These are phyloP conservation scores for Pulveroboletus frians DNA, from an alignment of 768 basidiomycete species.

Conservation along the genomic window DNA sequence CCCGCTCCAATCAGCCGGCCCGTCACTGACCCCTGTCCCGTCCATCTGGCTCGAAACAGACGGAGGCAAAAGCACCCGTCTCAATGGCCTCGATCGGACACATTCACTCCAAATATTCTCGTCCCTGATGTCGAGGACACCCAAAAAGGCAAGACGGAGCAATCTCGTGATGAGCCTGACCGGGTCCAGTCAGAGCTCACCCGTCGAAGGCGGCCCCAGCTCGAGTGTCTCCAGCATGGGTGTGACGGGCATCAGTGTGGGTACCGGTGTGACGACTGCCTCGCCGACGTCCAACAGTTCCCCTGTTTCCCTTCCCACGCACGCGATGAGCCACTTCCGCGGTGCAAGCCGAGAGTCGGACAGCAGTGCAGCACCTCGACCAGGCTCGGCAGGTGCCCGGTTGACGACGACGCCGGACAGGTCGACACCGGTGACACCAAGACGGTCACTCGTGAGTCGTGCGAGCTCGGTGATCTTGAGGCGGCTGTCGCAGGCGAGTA, in stretches of 20 bases:
- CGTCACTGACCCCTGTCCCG: constrained; percentile 31
- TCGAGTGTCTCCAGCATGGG: neutral
- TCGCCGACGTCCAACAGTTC: constrained; percentile 12
- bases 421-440: neutral
- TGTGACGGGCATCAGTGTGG: neutral
- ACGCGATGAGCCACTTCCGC: constrained; percentile 3
- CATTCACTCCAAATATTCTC: constrained; percentile 22
- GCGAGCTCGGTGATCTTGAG: constrained; percentile 26
- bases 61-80: constrained; percentile 11
- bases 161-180: constrained; percentile 27
- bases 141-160: constrained; percentile 12
- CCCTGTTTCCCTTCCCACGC: constrained; percentile 14
- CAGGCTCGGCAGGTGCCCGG: constrained; percentile 23
- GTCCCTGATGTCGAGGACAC: constrained; percentile 2
- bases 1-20: constrained; percentile 21
- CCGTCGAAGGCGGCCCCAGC: neutral
- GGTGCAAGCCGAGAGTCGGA: neutral
- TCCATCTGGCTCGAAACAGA: constrained; percentile 49
- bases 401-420: constrained; percentile 11
- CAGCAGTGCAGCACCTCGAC: neutral
- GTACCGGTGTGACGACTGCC: neutral
- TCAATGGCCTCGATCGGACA: constrained; percentile 18
- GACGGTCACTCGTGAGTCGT: constrained; percentile 21
- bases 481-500: constrained; percentile 19
- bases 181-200: constrained; percentile 2